A percentile compares a stretch with the other conserved stretches of the same genome.
Conservation (phyloP, 164 flowering plant genomes). For the Akebia trifoliata region DNA sequence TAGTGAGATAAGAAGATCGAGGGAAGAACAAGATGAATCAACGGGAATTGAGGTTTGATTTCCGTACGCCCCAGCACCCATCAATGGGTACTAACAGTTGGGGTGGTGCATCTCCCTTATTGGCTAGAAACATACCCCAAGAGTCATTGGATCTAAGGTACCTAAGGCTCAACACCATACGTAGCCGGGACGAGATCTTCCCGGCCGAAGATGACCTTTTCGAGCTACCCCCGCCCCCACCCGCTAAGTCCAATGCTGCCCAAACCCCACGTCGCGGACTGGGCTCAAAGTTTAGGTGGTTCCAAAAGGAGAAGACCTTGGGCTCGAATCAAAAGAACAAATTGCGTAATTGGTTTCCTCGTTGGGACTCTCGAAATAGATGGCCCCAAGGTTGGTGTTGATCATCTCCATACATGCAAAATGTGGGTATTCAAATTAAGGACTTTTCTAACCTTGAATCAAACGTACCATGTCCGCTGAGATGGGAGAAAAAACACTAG, state of each 20-base stretch:
- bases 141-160: constrained; percentile 61
- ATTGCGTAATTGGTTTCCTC: constrained; percentile 33
- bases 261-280: constrained; percentile 15
- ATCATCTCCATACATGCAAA: not conserved
- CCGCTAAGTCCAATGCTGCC: not conserved
- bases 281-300: constrained; percentile 19
- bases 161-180: constrained; percentile 34
- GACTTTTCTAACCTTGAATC: too few species aligned
- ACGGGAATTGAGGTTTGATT: constrained; percentile 30
- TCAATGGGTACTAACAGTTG: constrained; percentile 49
- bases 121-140: constrained; percentile 55
- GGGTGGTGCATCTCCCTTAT: constrained; percentile 68
- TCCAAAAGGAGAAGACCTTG: constrained; percentile 13
- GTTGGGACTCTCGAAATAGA: constrained; percentile 34
- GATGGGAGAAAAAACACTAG: too few species aligned
- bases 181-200: constrained; percentile 40
- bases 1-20: too few species aligned
- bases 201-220: constrained; percentile 16
- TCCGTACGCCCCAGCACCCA: constrained; percentile 73
- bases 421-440: too few species aligned
- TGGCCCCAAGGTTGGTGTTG: constrained; percentile 80
- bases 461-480: too few species aligned
- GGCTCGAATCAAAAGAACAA: constrained; percentile 16
- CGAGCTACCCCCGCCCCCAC: not conserved
- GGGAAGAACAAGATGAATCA: constrained; percentile 24